A percentile compares a stretch with the other conserved stretches of the same genome.
Evolutionary conservation across 1,284 basidiomycete species (phyloP).

Genomic region (Blastosporella zonata): DNA sequence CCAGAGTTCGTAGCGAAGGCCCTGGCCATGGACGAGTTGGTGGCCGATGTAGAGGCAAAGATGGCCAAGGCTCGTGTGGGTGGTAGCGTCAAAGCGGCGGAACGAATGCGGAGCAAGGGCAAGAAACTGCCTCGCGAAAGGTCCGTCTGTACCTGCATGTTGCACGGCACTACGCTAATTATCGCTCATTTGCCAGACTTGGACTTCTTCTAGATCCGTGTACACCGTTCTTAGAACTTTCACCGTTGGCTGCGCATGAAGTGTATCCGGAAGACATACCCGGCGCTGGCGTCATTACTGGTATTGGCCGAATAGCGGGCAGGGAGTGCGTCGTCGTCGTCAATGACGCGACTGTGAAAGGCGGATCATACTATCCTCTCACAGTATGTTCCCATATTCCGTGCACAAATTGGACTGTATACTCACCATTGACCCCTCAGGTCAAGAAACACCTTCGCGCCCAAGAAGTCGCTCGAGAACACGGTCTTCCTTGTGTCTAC

Average conservation of each 20-base stretch:
- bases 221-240: slow-evolving; percentile 90
- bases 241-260: slow-evolving; percentile 81
- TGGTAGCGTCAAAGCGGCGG: slow-evolving; percentile 67
- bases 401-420: slow-evolving; percentile 6
- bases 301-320: slow-evolving; percentile 79
- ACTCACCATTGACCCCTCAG: slow-evolving; percentile 30
- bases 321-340: slow-evolving; percentile 87
- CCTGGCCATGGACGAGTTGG: slow-evolving; percentile 64
- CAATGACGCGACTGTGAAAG: slow-evolving; percentile 94
- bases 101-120: slow-evolving; percentile 75
- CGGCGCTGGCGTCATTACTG: slow-evolving; percentile 89
- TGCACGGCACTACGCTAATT: not conserved
- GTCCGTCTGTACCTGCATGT: slow-evolving; percentile 35
- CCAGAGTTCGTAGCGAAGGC: slow-evolving; percentile 69
- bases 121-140: slow-evolving; percentile 88
- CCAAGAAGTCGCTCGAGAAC: slow-evolving; percentile 89
- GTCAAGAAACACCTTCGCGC: slow-evolving; percentile 96
- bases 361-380: slow-evolving; percentile 90
- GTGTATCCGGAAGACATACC: slow-evolving; percentile 85
- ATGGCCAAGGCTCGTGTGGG: slow-evolving; percentile 57
- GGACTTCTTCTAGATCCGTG: slow-evolving; percentile 76
- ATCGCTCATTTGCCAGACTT: slow-evolving; percentile 28
- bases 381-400: slow-evolving; percentile 51
- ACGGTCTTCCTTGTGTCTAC: slow-evolving; percentile 89
- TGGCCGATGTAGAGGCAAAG: slow-evolving; percentile 61